Base-by-base conservation (phyloP, 2,329 filamentous ascomycete species). In the Clonostachys chloroleuca region DNA sequence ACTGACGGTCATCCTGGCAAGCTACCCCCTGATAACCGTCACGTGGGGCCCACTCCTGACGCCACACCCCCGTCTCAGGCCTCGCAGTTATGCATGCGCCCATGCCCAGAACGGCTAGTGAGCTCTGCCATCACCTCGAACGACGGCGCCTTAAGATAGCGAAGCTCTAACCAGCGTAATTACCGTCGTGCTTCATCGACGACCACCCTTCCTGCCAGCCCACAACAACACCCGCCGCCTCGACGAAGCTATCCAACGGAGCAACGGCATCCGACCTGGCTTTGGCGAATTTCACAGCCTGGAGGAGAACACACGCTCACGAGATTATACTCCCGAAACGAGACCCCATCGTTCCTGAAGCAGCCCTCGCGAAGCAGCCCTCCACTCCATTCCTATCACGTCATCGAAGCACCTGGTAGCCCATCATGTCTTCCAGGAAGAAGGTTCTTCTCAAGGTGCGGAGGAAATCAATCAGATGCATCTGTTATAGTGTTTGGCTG, bases 381-480 rank as follows among this genome's bases (percentile, higher is more conserved):
- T 14, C 42, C 9, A 39, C 47, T 40, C 42, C 44, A 49, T 48
- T 46, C 52, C 51, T 52, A 61, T 61, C 61, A 63, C 60, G 59
- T 61, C 61, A 61, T 59, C 42, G 30, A 47, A 16, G 39, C 51
- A 57, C 45, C 54, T 49, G 46, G 52, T 49, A 51, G 49, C 51
- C 58, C 68, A 73, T 60, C 63, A 91, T 91, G 87, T 78, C 87
- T 65, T 86, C 86, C 60, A 80, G 86, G 68, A 94, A 92, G 86
- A 94, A 94, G 85, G 88, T 92, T 57, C 81, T 94, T 55, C 77
- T 94, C 67, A 94, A 94, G 86, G 89, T 92, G 76, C 56, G 64
- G 54, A 41, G 24, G 8, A 9, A 30, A 30, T 30, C 24, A 30
- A 30, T 30, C 24, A 30, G 24, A 3, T 9, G 9, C 24, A 30